phyloP scores from a whole-genome alignment of 129 eudicot species.

The Chrysanthemum makinoi region DNA sequence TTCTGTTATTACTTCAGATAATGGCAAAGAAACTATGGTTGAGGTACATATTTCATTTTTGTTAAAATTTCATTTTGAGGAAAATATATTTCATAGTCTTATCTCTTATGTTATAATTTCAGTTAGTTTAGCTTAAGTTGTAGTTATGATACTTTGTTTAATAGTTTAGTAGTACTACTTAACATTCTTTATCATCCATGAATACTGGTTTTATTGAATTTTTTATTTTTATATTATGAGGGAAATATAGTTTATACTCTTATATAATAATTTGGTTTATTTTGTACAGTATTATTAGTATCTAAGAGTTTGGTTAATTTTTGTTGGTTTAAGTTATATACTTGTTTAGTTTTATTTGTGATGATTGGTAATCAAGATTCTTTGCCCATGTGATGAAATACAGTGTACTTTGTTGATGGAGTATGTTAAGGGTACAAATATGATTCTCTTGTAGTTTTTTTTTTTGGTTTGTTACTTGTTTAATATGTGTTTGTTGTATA shows the following conservation, averaged over 20 bases:
- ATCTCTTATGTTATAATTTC: too few species aligned
- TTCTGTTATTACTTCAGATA: slow-evolving; percentile 77
- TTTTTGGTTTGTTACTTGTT: not conserved
- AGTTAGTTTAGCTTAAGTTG: too few species aligned
- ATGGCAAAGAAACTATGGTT: slow-evolving; percentile 63
- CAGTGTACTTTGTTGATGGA: too few species aligned
- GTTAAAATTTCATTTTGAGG: not conserved
- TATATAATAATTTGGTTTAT: not conserved
- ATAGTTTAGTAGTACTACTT: too few species aligned
- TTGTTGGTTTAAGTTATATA: slow-evolving; percentile 6
- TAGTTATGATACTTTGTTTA: too few species aligned
- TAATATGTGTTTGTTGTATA: not conserved
- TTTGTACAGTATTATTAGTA: not conserved
- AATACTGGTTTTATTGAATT: not conserved
- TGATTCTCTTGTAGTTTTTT: too few species aligned
- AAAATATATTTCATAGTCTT: too few species aligned
- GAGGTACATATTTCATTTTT: slow-evolving; percentile 25
- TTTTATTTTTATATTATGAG: not conserved
- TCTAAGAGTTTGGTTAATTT: not conserved
- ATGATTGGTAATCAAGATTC: slow-evolving; percentile 21
- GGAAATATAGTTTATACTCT: slow-evolving; percentile 1
- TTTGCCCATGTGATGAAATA: slow-evolving; percentile 4
- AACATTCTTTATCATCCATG: too few species aligned
- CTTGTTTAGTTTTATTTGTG: not conserved
- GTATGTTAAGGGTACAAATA: too few species aligned